Percentiles rank a stretch among this genome's conserved stretches.
Conservation (phyloP, 2,329 filamentous ascomycete genomes). For the Basipetospora chlamydospora region DNA sequence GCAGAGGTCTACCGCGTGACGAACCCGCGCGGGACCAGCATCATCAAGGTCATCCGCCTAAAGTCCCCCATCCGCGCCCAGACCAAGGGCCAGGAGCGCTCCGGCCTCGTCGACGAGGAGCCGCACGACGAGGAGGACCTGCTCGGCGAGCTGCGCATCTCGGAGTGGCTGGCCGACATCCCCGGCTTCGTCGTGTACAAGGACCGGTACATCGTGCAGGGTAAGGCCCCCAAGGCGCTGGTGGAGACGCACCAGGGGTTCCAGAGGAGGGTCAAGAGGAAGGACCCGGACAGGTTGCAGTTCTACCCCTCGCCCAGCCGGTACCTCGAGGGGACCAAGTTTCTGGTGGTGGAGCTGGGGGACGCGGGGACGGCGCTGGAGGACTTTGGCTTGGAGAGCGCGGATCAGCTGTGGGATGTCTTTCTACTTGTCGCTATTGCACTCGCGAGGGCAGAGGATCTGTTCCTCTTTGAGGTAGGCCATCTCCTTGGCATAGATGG, state of each 20-base stretch:
- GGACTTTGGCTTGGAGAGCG: constrained; percentile 33
- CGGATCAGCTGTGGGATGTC: constrained; percentile 46
- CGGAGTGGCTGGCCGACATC: constrained; percentile 48
- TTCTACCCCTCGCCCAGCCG: constrained; percentile 48
- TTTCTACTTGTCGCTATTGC: constrained; percentile 47
- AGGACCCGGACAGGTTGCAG: constrained; percentile 40
- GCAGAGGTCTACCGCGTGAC: constrained; percentile 51
- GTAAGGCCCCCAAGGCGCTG: constrained; percentile 36
- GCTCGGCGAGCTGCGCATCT: constrained; percentile 45
- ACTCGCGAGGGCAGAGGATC: constrained; percentile 42
- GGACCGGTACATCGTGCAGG: constrained; percentile 44
- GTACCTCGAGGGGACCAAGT: constrained; percentile 42
- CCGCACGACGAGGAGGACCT: constrained; percentile 40
- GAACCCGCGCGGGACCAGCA: constrained; percentile 44
- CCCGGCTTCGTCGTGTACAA: constrained; percentile 54
- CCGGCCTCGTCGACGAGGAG: constrained; percentile 43
- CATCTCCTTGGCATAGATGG: neutral
- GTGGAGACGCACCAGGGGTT: constrained; percentile 46
- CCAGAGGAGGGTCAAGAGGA: constrained; percentile 36
- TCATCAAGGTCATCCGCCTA: constrained; percentile 50
- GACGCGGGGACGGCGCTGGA: constrained; percentile 48
- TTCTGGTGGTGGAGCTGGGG: constrained; percentile 47
- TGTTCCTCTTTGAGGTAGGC: constrained; percentile 44
- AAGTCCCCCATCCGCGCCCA: constrained; percentile 41
- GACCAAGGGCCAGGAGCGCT: constrained; percentile 39